Percentiles rank a stretch among this genome's conserved stretches.
phyloP scores from a whole-genome alignment of 2,329 filamentous ascomycete species.

The Bipolaris cookei region DNA sequence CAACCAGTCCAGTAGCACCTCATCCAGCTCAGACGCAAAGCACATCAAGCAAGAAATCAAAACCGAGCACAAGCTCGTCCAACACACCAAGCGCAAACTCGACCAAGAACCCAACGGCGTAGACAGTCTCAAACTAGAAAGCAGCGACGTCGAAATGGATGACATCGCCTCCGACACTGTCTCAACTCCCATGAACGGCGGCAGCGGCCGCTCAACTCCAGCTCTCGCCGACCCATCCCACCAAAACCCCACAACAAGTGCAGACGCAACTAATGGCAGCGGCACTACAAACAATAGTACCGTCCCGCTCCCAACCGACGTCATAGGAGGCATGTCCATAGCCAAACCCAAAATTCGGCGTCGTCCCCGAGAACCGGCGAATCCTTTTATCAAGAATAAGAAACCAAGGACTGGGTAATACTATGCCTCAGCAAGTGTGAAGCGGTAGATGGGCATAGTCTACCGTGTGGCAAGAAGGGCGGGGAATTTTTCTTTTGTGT shows the following conservation, averaged over 20 bases:
- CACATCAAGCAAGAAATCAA: slow-evolving; percentile 31
- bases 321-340: slow-evolving; percentile 36
- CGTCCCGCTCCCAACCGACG: slow-evolving; percentile 15
- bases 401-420: slow-evolving; percentile 38
- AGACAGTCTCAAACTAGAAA: slow-evolving; percentile 55
- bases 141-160: slow-evolving; percentile 42
- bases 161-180: slow-evolving; percentile 35
- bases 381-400: slow-evolving; percentile 38
- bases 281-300: slow-evolving; percentile 5
- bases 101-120: slow-evolving; percentile 70
- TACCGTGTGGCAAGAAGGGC: background rate
- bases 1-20: slow-evolving; percentile 22
- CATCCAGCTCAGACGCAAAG: slow-evolving; percentile 17
- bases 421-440: too few species aligned
- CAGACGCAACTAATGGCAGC: slow-evolving; percentile 16
- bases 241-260: slow-evolving; percentile 25
- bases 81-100: slow-evolving; percentile 79
- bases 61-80: slow-evolving; percentile 68
- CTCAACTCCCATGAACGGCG: slow-evolving; percentile 27
- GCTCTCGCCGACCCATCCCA: slow-evolving; percentile 21
- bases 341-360: slow-evolving; percentile 42
- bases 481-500: background rate
- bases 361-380: slow-evolving; percentile 31
- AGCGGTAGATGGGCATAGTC: background rate
- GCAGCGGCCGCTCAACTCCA: slow-evolving; percentile 40